Percentiles rank a stretch among this genome's conserved stretches.
Evolutionary conservation across 2,329 filamentous ascomycete species (phyloP).

Genomic region (Alternaria dauci): DNA sequence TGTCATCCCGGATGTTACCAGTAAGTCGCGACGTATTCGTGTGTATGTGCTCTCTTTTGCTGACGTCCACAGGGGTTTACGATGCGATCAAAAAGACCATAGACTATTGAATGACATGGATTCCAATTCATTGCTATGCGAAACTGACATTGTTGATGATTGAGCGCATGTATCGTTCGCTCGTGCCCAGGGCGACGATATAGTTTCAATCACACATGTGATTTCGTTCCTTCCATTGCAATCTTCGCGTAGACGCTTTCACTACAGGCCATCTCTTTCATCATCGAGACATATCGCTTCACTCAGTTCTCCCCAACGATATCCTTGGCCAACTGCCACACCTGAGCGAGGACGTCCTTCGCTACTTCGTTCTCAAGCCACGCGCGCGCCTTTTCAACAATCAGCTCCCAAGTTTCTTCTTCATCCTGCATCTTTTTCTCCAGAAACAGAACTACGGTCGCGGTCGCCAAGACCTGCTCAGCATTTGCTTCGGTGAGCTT

Average conservation of each 20-base stretch:
- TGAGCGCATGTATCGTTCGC: not conserved
- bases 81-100: slow-evolving; percentile 58
- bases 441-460: not conserved
- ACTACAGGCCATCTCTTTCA: no score
- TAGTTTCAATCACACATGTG: not conserved
- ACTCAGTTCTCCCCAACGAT: not conserved
- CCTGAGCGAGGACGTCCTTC: not conserved
- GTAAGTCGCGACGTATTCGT: slow-evolving; percentile 64
- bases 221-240: not conserved
- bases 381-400: slow-evolving; percentile 12
- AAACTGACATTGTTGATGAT: not conserved
- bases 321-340: not conserved
- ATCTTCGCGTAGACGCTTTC: no score
- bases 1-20: slow-evolving; percentile 81
- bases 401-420: slow-evolving; percentile 8
- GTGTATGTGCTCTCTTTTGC: slow-evolving; percentile 28
- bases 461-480: slow-evolving; percentile 1
- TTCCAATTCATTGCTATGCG: not conserved
- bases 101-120: slow-evolving; percentile 49
- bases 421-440: slow-evolving; percentile 9
- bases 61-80: slow-evolving; percentile 52
- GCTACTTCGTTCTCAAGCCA: not conserved
- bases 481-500: not conserved
- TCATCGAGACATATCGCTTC: not conserved
- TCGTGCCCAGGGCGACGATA: not conserved